phyloP scores from a whole-genome alignment of 805 yeast species.

The Wickerhamiella dianesei region DNA sequence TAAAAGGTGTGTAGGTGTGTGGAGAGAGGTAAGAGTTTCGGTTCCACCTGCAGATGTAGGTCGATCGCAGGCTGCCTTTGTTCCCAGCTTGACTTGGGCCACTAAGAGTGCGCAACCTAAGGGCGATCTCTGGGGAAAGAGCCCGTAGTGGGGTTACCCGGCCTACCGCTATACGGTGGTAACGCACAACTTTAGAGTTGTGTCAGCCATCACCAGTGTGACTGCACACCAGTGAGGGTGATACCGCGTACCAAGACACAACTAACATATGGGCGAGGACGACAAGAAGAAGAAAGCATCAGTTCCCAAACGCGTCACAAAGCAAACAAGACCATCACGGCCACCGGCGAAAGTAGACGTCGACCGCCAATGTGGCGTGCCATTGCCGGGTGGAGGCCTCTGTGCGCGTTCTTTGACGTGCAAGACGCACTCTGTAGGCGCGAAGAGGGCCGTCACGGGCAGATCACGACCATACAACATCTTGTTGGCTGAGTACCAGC shows the following conservation, averaged over 20 bases:
- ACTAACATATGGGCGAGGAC: background rate
- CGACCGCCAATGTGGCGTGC: slow-evolving; percentile 85
- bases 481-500: slow-evolving; percentile 72
- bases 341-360: slow-evolving; percentile 39
- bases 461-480: slow-evolving; percentile 78
- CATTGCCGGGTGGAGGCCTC: slow-evolving; percentile 70
- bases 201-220: too few relatives aligned
- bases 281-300: background rate
- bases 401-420: slow-evolving; percentile 86
- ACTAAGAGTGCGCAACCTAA: background rate
- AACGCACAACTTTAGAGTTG: background rate
- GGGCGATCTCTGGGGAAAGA: background rate
- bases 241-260: too few relatives aligned
- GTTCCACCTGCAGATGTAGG: too few relatives aligned
- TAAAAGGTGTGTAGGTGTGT: background rate
- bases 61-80: too few relatives aligned
- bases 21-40: background rate
- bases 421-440: slow-evolving; percentile 91
- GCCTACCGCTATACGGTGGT: background rate
- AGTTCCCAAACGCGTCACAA: background rate
- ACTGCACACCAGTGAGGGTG: too few relatives aligned
- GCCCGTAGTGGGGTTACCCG: background rate
- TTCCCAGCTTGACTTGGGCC: background rate
- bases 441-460: slow-evolving; percentile 80
- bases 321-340: background rate